Base-by-base conservation (phyloP, 2,329 filamentous ascomycete genomes). In the Cladosporium sphaerospermum region DNA sequence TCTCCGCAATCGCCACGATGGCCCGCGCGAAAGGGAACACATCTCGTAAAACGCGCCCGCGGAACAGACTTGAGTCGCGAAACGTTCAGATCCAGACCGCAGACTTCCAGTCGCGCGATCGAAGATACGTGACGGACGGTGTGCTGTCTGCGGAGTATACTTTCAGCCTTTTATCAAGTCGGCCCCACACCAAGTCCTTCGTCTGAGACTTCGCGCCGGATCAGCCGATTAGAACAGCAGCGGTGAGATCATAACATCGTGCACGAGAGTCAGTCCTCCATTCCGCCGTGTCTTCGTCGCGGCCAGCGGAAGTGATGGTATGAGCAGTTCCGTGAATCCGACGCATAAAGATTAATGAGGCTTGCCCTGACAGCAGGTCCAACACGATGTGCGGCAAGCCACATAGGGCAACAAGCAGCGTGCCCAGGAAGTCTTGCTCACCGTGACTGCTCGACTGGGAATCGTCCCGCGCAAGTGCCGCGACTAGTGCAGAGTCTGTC, bases 181-280 rank as follows among this genome's bases (percentile, higher is more conserved):
- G 46, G 48, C 48, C 48, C 48, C 48, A 51, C 48, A 32, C 7
- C n/a, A 31, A 44, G 39, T 44, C 10, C 23, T 44, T 37, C 10
- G 36, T 28, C 18, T 51, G 48, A 51, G 32, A 42, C 37, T 23
- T 28, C 28, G 31, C 41, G 36, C 39, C 47, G 16, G 16, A 11
- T 28, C 41, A 28, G 16, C 44, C 32, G 44, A 19, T 10, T 18
- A 36, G 10, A n/a, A 36, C 13, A 9, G 14, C 45, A 31, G 45
- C 45, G 34, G 45, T 39, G 18, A 28, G 45, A 47, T 47, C 33
- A 46, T 37, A 14, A 4, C 34, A n/a, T 46, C 44, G 44, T 36
- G 31, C 13, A 8, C 9, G 31, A 32, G 32, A 28, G 23, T 28
- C 23, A 28, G 23, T 28, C 23, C 7, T 28, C 23, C 23, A 5